A percentile compares a stretch with the other conserved stretches of the same genome.
Conservation (phyloP, 2,329 filamentous ascomycete species). For the Passalora sequoiae region DNA sequence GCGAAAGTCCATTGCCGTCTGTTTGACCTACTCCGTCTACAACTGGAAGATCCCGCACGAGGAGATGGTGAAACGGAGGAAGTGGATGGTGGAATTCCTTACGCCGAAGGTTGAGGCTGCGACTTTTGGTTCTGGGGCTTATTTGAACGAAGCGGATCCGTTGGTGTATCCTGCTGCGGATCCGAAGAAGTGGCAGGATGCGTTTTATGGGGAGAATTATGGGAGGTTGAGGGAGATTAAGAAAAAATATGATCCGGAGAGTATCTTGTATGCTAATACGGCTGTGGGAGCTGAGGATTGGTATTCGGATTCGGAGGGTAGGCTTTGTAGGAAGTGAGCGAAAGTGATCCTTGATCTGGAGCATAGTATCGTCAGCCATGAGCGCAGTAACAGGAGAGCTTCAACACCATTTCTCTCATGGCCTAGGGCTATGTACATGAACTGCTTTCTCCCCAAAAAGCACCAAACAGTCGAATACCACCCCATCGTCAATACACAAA, state of each 20-base stretch:
- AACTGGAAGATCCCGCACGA: not conserved
- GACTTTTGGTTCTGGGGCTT: not conserved
- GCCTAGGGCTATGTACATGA: too few relatives aligned
- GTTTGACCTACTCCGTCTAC: not conserved
- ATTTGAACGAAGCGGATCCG: not conserved
- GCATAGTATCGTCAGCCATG: not conserved
- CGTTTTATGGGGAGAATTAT: not conserved
- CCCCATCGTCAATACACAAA: too few relatives aligned
- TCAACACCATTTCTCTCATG: too few relatives aligned
- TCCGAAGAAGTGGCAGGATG: not conserved
- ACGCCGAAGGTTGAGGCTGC: not conserved
- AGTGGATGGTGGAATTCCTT: not conserved
- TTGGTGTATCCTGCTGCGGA: not conserved
- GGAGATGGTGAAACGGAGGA: not conserved
- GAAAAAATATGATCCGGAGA: not conserved
- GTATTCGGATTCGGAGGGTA: not conserved
- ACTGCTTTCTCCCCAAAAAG: too few relatives aligned
- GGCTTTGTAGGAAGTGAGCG: not conserved
- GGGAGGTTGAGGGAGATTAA: not conserved
- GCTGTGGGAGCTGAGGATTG: not conserved
- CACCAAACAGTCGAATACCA: too few relatives aligned
- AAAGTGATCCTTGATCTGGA: not conserved
- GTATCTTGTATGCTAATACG: not conserved
- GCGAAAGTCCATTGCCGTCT: not conserved
- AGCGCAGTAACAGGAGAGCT: conserved; percentile 9